These are phyloP conservation scores for Beverwykella pulmonaria DNA, from an alignment of 495 filamentous ascomycete genomes.

Conservation along the genomic window DNA sequence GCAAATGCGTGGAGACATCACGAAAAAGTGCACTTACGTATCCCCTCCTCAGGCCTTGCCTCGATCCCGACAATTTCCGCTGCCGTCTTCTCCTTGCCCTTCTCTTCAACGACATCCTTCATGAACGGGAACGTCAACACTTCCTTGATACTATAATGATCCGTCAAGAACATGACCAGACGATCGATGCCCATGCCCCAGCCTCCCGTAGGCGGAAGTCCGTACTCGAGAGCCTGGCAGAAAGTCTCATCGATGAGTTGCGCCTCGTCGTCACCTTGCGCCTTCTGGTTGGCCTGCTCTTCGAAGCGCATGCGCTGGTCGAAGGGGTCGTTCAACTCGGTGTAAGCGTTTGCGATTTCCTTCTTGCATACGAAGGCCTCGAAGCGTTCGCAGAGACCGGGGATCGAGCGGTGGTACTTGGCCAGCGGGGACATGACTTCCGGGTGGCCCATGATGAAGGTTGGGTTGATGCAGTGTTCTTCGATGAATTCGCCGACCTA, in stretches of 20 bases:
- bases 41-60: slow-evolving; percentile 68
- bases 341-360: slow-evolving; percentile 95
- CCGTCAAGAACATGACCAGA: slow-evolving; percentile 94
- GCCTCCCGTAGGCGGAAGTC: slow-evolving; percentile 89
- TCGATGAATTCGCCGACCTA: slow-evolving; percentile 82
- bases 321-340: slow-evolving; percentile 96
- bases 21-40: slow-evolving; percentile 55
- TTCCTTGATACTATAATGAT: slow-evolving; percentile 95
- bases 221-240: slow-evolving; percentile 80
- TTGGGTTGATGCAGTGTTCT: slow-evolving; percentile 89
- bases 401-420: slow-evolving; percentile 82
- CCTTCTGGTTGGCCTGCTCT: slow-evolving; percentile 95
- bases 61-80: slow-evolving; percentile 68
- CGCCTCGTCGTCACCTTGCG: slow-evolving; percentile 93
- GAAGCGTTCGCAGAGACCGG: slow-evolving; percentile 92
- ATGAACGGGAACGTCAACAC: slow-evolving; percentile 91
- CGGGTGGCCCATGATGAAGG: slow-evolving; percentile 91
- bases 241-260: slow-evolving; percentile 95
- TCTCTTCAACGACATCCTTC: slow-evolving; percentile 64
- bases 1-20: neutral
- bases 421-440: slow-evolving; percentile 96
- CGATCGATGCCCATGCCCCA: slow-evolving; percentile 98
- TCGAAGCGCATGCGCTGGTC: slow-evolving; percentile 93
- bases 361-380: slow-evolving; percentile 98
- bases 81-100: slow-evolving; percentile 60